A percentile compares a stretch with the other conserved stretches of the same genome.
These are phyloP conservation scores for Xerocomellus chrysenteron DNA, from an alignment of 768 basidiomycete species.

Conservation along the genomic window DNA sequence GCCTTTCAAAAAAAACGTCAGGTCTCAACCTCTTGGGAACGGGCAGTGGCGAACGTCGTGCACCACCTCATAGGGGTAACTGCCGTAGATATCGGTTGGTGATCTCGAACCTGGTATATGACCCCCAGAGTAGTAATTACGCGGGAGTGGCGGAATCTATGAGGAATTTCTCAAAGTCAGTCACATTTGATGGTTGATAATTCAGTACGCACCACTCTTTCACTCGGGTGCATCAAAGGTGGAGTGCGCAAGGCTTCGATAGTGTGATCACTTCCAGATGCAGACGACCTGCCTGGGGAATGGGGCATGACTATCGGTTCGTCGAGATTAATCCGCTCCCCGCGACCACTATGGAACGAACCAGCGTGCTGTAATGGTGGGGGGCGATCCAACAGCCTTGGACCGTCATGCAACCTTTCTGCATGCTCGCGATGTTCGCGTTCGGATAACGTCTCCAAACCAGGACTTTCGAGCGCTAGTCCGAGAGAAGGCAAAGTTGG, in stretches of 20 bases:
- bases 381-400: constrained; percentile 27
- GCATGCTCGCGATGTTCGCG: constrained; percentile 21
- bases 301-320: constrained; percentile 23
- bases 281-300: constrained; percentile 20
- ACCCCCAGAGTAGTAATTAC: constrained; percentile 15
- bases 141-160: constrained; percentile 34
- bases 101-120: constrained; percentile 19
- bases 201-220: constrained; percentile 26
- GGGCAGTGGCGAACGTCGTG: constrained; percentile 10
- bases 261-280: constrained; percentile 32
- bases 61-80: constrained; percentile 17
- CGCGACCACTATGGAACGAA: constrained; percentile 23
- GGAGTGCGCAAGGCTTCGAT: constrained; percentile 28
- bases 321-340: constrained; percentile 14
- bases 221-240: constrained; percentile 17
- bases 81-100: constrained; percentile 33
- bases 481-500: constrained; percentile 24
- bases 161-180: neutral
- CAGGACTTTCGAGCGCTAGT: constrained; percentile 12
- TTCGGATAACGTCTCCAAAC: constrained; percentile 25
- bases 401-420: constrained; percentile 16
- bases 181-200: neutral
- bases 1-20: constrained; percentile 19
- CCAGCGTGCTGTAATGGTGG: constrained; percentile 15
- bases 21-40: neutral